phyloP scores from a whole-genome alignment of 2,329 filamentous ascomycete species.

The Colletotrichum destructivum region DNA sequence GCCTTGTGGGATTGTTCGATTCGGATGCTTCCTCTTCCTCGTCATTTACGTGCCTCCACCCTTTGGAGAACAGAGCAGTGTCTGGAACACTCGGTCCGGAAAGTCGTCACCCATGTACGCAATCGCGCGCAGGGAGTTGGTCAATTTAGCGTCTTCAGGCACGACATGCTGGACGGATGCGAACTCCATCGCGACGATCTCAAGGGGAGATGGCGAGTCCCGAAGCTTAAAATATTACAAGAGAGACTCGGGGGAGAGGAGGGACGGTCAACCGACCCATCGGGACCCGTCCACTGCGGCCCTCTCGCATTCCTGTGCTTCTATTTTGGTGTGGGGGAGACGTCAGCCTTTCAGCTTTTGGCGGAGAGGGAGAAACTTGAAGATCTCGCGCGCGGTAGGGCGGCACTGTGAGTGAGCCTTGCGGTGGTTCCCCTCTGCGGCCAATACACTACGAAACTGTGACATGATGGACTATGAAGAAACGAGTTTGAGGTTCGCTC shows the following conservation, averaged over 20 bases:
- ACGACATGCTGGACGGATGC: not conserved
- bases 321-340: constrained; percentile 13
- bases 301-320: constrained; percentile 5
- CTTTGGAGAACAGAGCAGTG: not conserved
- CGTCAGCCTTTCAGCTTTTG: constrained; percentile 15
- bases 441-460: not conserved
- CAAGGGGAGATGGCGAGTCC: not conserved
- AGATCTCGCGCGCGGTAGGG: too few species aligned
- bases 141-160: not conserved
- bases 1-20: not conserved
- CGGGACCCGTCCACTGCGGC: not conserved
- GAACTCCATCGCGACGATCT: not conserved
- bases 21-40: not conserved
- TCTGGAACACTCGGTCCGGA: constrained; percentile 2
- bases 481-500: not conserved
- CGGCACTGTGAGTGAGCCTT: not conserved
- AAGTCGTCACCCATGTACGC: constrained; percentile 17
- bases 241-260: not conserved
- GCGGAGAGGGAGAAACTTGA: not conserved
- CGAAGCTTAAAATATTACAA: constrained; percentile 7
- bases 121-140: constrained; percentile 6
- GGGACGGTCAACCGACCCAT: not conserved
- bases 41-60: constrained; percentile 1
- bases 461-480: not conserved
- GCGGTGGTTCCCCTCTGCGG: too few species aligned